Conservation (phyloP, 1,139 yeast species). For the Taphrina deformans region DNA sequence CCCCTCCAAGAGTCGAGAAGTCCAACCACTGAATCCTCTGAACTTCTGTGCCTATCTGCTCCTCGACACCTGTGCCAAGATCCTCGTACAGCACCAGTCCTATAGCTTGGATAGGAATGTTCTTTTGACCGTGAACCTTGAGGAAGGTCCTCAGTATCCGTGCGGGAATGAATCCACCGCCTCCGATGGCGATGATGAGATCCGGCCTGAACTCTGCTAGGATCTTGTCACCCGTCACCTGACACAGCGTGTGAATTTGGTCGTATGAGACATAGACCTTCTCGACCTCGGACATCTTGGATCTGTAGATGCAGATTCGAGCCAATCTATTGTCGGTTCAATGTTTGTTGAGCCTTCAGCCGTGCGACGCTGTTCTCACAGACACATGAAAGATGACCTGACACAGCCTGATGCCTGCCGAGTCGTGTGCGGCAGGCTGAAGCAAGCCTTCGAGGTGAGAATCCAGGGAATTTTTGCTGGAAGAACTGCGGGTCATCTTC, state of each 20-base stretch:
- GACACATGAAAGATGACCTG: too few species aligned
- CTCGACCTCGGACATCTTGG: constrained; percentile 21
- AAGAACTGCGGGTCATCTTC: constrained; percentile 8
- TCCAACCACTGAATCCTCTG: constrained; percentile 96
- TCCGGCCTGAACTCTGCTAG: constrained; percentile 59
- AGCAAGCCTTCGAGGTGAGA: neutral
- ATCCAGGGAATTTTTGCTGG: neutral
- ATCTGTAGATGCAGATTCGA: too few species aligned
- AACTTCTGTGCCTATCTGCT: constrained; percentile 70
- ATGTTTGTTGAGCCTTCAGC: too few species aligned
- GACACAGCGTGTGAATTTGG: constrained; percentile 90
- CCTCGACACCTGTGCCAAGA: constrained; percentile 50
- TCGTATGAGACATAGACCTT: constrained; percentile 74
- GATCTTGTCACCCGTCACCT: constrained; percentile 72
- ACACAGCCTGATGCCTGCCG: neutral
- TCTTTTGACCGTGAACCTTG: constrained; percentile 80
- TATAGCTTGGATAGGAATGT: constrained; percentile 90
- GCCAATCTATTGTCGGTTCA: too few species aligned
- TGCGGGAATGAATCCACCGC: constrained; percentile 96
- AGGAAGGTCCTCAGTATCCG: constrained; percentile 88
- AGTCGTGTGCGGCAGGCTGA: neutral
- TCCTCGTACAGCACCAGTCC: constrained; percentile 89
- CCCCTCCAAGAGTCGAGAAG: constrained; percentile 59
- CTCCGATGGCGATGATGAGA: constrained; percentile 56
- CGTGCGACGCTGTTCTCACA: too few species aligned